Percentiles rank a stretch among this genome's conserved stretches.
Evolutionary conservation across 768 basidiomycete species (phyloP).

Genomic region (Cystofilobasidium capitatum): DNA sequence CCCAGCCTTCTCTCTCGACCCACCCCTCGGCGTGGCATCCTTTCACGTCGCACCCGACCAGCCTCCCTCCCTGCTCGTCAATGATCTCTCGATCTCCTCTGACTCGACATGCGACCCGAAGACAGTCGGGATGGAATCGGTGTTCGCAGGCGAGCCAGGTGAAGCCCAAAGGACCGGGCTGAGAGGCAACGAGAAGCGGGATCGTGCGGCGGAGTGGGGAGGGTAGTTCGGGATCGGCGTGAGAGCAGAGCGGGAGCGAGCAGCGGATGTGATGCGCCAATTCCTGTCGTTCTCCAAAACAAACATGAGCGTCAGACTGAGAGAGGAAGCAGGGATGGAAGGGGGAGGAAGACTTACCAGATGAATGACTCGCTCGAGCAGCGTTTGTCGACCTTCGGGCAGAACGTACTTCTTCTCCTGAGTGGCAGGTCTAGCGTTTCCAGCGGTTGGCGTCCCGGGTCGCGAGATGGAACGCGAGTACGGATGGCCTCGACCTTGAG

Average conservation of each 20-base stretch:
- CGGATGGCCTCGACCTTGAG: slow-evolving; percentile 11
- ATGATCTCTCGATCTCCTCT: background rate
- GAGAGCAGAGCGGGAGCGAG: slow-evolving; percentile 14
- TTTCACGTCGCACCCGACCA: slow-evolving; percentile 7
- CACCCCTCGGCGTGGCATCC: slow-evolving; percentile 17
- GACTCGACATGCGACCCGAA: background rate
- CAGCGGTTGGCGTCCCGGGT: background rate
- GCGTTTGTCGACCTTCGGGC: slow-evolving; percentile 16
- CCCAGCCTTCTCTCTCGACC: slow-evolving; percentile 12
- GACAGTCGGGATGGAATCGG: slow-evolving; percentile 10
- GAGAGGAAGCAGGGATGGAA: too few species aligned
- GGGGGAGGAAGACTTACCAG: too few species aligned
- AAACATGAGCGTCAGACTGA: too few species aligned
- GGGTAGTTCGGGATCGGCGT: slow-evolving; percentile 4
- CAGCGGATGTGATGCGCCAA: slow-evolving; percentile 18
- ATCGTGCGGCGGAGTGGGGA: background rate
- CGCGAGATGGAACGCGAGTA: slow-evolving; percentile 5
- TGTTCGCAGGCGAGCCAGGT: slow-evolving; percentile 16
- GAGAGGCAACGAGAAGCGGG: background rate
- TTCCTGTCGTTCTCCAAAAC: too few species aligned
- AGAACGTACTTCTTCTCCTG: background rate
- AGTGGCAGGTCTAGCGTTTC: too few species aligned
- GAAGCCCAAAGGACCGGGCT: background rate
- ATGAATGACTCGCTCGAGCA: slow-evolving; percentile 17
- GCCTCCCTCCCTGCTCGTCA: background rate